Conservation (phyloP, 2,329 filamentous ascomycete genomes). For the Aspergillus transmontanensis region DNA sequence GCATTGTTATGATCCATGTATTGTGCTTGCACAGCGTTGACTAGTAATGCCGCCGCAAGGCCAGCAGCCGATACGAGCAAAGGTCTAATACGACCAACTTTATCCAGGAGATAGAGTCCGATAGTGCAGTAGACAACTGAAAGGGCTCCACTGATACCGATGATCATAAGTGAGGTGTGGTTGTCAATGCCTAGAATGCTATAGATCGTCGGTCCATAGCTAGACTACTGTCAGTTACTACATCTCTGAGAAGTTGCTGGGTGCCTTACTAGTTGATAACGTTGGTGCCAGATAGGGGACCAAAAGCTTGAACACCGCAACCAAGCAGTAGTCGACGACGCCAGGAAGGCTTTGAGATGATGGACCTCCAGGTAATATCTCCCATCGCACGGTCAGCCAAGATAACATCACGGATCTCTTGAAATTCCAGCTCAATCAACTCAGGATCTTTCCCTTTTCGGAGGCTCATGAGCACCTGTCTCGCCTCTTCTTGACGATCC, state of each 20-base stretch:
- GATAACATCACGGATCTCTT: conserved; percentile 44
- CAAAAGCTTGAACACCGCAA: conserved; percentile 51
- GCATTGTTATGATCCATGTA: conserved; percentile 36
- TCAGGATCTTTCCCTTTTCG: conserved; percentile 21
- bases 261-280: conserved; percentile 42
- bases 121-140: conserved; percentile 51
- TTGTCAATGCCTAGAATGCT: conserved; percentile 46
- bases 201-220: conserved; percentile 48
- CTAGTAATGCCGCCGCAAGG: conserved; percentile 40
- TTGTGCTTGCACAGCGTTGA: conserved; percentile 44
- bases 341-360: conserved; percentile 48
- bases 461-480: conserved; percentile 17
- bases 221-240: background rate
- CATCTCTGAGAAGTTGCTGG: no score
- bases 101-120: conserved; percentile 49
- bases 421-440: conserved; percentile 43
- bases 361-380: conserved; percentile 38
- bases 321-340: conserved; percentile 49
- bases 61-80: conserved; percentile 46
- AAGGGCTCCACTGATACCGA: conserved; percentile 52
- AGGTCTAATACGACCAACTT: conserved; percentile 50
- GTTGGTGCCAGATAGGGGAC: conserved; percentile 51
- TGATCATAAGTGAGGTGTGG: conserved; percentile 51
- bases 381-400: conserved; percentile 38
- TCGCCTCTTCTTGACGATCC: conserved; percentile 27